These are phyloP conservation scores for Hypoxylon sp. DNA, from an alignment of 2,329 filamentous ascomycete genomes.

Conservation along the genomic window DNA sequence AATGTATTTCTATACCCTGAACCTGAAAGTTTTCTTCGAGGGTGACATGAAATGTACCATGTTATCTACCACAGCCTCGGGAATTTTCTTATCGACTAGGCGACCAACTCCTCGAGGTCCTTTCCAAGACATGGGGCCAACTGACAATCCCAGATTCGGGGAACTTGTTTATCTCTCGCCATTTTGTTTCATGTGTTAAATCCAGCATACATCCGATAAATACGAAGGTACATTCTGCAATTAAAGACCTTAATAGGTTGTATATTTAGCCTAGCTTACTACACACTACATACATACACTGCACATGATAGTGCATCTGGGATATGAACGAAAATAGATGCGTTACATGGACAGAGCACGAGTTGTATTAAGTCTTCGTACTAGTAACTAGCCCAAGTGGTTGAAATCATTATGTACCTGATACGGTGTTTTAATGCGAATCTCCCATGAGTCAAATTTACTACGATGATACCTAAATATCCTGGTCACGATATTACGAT, in stretches of 20 bases:
- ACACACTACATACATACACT: not conserved
- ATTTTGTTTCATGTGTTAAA: constrained; percentile 5
- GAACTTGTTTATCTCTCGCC: not conserved
- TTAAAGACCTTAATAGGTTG: not conserved
- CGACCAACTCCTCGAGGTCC: not conserved
- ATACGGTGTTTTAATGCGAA: constrained; percentile 6
- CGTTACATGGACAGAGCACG: not conserved
- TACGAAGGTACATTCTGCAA: constrained; percentile 1
- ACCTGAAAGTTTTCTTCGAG: not conserved
- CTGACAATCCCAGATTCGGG: not conserved
- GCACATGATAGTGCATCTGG: no score
- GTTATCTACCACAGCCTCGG: constrained; percentile 1
- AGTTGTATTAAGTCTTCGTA: not conserved
- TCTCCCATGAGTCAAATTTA: not conserved
- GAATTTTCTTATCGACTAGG: constrained; percentile 2
- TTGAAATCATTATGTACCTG: not conserved
- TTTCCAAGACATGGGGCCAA: constrained; percentile 1
- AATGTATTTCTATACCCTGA: not conserved
- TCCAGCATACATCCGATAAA: constrained; percentile 1
- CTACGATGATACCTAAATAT: not conserved
- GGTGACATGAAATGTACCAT: constrained; percentile 21
- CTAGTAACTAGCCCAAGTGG: not conserved
- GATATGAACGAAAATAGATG: not conserved
- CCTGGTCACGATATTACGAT: constrained; percentile 17
- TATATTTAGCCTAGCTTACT: constrained; percentile 12